These are phyloP conservation scores for Remersonia thermophila DNA, from an alignment of 2,329 filamentous ascomycete genomes.

Conservation along the genomic window DNA sequence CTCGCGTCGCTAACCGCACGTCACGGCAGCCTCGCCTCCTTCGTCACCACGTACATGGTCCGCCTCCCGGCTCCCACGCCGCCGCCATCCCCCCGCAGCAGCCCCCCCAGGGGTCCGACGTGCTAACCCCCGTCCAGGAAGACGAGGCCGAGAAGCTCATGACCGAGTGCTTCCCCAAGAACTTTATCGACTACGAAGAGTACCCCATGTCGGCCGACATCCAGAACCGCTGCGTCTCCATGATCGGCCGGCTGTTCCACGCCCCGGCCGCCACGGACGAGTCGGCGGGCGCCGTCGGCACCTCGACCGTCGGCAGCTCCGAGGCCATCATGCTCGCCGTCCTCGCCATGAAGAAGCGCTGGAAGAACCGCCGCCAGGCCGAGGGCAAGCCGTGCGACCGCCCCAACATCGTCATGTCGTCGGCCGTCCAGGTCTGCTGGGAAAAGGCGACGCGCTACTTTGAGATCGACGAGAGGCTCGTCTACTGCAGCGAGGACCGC, in stretches of 20 bases:
- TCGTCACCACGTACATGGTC: conserved; percentile 95
- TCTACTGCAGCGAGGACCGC: conserved; percentile 49
- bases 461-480: conserved; percentile 80
- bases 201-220: conserved; percentile 73
- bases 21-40: conserved; percentile 74
- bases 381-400: conserved; percentile 68
- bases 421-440: conserved; percentile 94
- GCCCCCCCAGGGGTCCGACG: too few relatives aligned
- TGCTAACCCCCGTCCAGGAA: conserved; percentile 41
- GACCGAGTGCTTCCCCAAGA: conserved; percentile 83
- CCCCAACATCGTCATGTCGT: conserved; percentile 93
- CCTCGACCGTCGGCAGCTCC: conserved; percentile 77
- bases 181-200: conserved; percentile 87
- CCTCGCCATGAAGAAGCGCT: conserved; percentile 89
- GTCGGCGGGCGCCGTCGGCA: conserved; percentile 56
- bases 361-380: conserved; percentile 76
- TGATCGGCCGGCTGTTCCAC: conserved; percentile 85
- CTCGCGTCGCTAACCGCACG: neutral
- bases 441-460: conserved; percentile 86
- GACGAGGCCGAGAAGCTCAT: conserved; percentile 94
- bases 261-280: conserved; percentile 41
- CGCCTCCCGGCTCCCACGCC: conserved; percentile 11
- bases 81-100: conserved; percentile 1
- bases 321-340: conserved; percentile 78
- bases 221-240: conserved; percentile 83